Percentiles rank a stretch among this genome's conserved stretches.
phyloP scores from a whole-genome alignment of 805 yeast species.

The Lipomyces orientalis region DNA sequence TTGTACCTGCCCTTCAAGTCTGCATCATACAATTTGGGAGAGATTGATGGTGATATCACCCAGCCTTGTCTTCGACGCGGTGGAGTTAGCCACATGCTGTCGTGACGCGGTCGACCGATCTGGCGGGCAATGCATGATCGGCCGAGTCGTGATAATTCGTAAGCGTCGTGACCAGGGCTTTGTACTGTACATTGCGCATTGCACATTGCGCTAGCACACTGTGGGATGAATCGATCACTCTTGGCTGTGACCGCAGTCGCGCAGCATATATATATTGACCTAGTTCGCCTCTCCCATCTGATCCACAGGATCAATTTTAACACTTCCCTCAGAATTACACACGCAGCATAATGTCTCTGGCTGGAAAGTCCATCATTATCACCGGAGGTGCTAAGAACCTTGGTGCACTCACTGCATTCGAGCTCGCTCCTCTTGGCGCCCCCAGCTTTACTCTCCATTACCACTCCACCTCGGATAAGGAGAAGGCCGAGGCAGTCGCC shows the following conservation, averaged over 20 bases:
- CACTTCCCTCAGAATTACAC: neutral
- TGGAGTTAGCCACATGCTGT: too few relatives aligned
- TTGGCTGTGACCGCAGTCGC: neutral
- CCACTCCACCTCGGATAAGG: constrained; percentile 53
- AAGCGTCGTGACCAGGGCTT: too few relatives aligned
- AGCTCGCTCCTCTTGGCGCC: constrained; percentile 61
- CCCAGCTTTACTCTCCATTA: constrained; percentile 58
- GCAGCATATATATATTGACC: neutral
- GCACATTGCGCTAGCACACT: too few relatives aligned
- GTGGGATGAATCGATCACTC: too few relatives aligned
- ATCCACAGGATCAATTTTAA: neutral
- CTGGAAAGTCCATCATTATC: constrained; percentile 59
- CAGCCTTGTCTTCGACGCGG: too few relatives aligned
- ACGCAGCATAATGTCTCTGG: constrained; percentile 5
- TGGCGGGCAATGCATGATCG: too few relatives aligned
- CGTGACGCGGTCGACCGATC: too few relatives aligned
- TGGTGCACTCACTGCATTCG: constrained; percentile 59
- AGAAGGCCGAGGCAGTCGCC: constrained; percentile 45
- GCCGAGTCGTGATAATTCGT: too few relatives aligned
- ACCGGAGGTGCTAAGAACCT: constrained; percentile 70
- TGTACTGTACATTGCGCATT: too few relatives aligned
- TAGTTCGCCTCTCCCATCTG: neutral
- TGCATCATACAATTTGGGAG: too few relatives aligned
- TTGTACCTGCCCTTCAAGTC: too few relatives aligned
- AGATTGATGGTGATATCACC: too few relatives aligned